phyloP scores from a whole-genome alignment of 129 eudicot species.

The sunflower (Helianthus annuus) region DNA sequence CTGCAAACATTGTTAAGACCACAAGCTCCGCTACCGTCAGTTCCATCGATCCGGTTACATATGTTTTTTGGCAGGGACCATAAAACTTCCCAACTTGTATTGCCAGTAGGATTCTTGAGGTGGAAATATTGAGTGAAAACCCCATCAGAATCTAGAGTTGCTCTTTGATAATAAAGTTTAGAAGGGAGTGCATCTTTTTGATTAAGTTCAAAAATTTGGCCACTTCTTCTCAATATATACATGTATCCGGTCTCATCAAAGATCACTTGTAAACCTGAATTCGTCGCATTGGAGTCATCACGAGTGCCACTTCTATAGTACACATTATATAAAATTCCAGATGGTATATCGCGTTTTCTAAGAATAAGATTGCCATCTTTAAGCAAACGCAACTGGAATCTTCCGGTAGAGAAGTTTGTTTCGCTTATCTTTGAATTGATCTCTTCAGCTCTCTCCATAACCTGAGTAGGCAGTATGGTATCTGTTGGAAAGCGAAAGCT shows the following conservation, averaged over 20 bases:
- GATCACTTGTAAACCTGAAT: background rate
- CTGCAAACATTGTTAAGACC: background rate
- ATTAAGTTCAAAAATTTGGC: background rate
- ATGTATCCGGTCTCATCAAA: slow-evolving; percentile 1
- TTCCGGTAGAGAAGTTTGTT: background rate
- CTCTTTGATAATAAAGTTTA: background rate
- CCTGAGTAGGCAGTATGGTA: background rate
- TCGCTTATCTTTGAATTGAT: background rate
- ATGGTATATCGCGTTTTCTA: slow-evolving; percentile 6
- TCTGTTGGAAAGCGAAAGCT: slow-evolving; percentile 5
- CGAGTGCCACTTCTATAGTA: slow-evolving; percentile 4
- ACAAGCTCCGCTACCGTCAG: background rate
- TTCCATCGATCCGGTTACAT: background rate
- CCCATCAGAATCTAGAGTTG: slow-evolving; percentile 4
- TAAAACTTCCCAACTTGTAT: slow-evolving; percentile 5
- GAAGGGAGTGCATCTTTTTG: background rate
- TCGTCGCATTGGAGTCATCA: background rate
- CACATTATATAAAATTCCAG: background rate
- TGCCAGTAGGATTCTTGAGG: background rate
- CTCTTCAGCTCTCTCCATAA: background rate
- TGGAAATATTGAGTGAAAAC: background rate
- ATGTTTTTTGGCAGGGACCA: background rate
- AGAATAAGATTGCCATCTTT: background rate
- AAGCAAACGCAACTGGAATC: background rate
- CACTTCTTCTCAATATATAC: background rate